Evolutionary conservation across 1,284 basidiomycete genomes (phyloP), one percentile per base, ranked within the genome.

Genomic region (Fomes fomentarius): DNA sequence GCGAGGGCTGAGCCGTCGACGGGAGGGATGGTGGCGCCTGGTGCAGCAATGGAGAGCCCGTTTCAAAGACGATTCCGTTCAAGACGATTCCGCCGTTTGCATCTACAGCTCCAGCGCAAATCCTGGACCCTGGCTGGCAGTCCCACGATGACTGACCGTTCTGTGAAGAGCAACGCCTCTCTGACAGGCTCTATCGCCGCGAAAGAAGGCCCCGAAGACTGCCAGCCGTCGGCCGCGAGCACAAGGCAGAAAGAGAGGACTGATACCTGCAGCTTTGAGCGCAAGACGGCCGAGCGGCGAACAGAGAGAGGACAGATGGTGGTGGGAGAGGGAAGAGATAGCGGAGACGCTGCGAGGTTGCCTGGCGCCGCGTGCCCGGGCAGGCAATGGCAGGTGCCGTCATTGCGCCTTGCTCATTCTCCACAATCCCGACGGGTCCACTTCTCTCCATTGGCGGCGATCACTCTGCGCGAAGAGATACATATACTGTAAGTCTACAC

Each of bases 371-470:
- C 21, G 21, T 24, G 38, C 38, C 38, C n/a, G n/a, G n/a, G n/a
- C n/a, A n/a, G n/a, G n/a, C n/a, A n/a, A n/a, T n/a, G n/a, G n/a
- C n/a, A n/a, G 22, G 25, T 50, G 28, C 46, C 41, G 52, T 49
- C 43, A 35, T 25, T 51, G 52, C 46, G 35, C 43, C 56, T 54
- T 45, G 35, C 52, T 15, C 31, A 30, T 37, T 48, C 53, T 47
- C 56, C 45, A 49, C 56, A 37, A 35, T 15, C 40, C 24, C 28
- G 34, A 28, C 31, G 35, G 45, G 40, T 19, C 46, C 33, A 46
- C 45, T 26, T 37, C n/a, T 49, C 43, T 35, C 42, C 43, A 52
- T 37, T 56, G 52, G 54, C 50, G 26, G 50, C 54, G 54, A 40
- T 40, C 38, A 40, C 38, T 4, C n/a, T n/a, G n/a, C n/a, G n/a